Conservation (phyloP, 768 basidiomycete genomes). For the Roridomyces roridus region DNA sequence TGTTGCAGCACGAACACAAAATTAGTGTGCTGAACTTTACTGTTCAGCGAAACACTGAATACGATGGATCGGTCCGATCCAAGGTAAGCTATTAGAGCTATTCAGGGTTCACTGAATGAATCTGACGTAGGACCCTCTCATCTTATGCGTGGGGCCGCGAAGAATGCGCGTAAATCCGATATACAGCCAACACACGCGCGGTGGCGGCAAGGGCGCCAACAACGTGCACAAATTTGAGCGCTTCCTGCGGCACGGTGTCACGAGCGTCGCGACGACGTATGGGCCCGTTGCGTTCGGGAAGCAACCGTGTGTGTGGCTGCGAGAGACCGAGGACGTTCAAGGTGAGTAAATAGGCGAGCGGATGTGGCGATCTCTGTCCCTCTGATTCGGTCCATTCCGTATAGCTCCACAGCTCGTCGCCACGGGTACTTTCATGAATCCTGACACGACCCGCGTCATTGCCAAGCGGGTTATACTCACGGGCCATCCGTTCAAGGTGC, state of each 20-base stretch:
- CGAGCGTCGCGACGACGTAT: slow-evolving; percentile 86
- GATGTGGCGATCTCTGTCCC: not conserved
- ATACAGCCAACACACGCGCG: slow-evolving; percentile 91
- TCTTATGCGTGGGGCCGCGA: slow-evolving; percentile 89
- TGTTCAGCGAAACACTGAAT: slow-evolving; percentile 95
- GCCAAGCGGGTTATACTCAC: slow-evolving; percentile 95
- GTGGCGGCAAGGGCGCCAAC: slow-evolving; percentile 90
- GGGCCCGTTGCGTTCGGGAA: slow-evolving; percentile 90
- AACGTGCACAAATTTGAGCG: slow-evolving; percentile 98
- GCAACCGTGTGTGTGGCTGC: slow-evolving; percentile 78
- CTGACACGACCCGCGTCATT: slow-evolving; percentile 90
- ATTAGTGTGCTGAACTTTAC: slow-evolving; percentile 91
- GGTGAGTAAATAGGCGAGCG: slow-evolving; percentile 45
- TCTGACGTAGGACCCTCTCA: slow-evolving; percentile 73
- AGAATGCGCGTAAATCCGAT: slow-evolving; percentile 85
- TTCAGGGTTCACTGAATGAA: not conserved
- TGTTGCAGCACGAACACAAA: slow-evolving; percentile 97
- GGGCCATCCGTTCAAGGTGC: slow-evolving; percentile 95
- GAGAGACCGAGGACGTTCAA: slow-evolving; percentile 70
- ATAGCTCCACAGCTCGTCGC: slow-evolving; percentile 86
- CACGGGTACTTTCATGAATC: slow-evolving; percentile 84
- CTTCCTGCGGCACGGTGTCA: slow-evolving; percentile 82
- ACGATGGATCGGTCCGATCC: slow-evolving; percentile 83
- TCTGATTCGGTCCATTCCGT: slow-evolving; percentile 8
- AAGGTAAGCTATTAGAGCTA: slow-evolving; percentile 59